A percentile compares a stretch with the other conserved stretches of the same genome.
Conservation (phyloP, 805 yeast species). For the Saturnispora mendoncae region DNA sequence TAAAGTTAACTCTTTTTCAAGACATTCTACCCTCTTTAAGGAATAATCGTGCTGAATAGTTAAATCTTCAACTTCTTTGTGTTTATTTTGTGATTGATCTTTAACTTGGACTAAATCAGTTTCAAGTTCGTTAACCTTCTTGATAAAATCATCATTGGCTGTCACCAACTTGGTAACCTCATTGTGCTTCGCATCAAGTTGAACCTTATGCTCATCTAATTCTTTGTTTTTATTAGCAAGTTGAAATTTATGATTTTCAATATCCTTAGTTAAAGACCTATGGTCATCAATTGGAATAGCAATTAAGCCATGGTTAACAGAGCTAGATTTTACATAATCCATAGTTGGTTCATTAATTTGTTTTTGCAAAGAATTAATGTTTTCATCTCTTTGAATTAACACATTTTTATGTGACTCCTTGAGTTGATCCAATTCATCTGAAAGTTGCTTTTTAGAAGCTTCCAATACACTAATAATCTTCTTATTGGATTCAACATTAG, state of each 20-base stretch:
- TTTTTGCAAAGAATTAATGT: neutral
- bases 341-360: slow-evolving; percentile 10
- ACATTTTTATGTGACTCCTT: neutral
- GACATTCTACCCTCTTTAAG: neutral
- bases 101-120: neutral
- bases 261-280: neutral
- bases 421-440: neutral
- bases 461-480: slow-evolving; percentile 2
- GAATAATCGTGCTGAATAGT: neutral
- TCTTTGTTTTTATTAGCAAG: slow-evolving; percentile 2
- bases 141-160: neutral
- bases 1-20: neutral
- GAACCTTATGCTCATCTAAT: neutral
- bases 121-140: neutral
- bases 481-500: slow-evolving; percentile 2
- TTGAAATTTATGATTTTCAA: slow-evolving; percentile 10
- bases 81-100: neutral
- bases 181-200: neutral
- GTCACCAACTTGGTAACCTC: neutral
- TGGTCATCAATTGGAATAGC: slow-evolving; percentile 17
- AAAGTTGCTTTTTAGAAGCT: neutral
- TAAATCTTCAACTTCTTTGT: slow-evolving; percentile 9
- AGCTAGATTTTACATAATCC: slow-evolving; percentile 20
- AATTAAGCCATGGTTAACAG: slow-evolving; percentile 27
- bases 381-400: neutral